Percentiles rank a stretch among this genome's conserved stretches.
Evolutionary conservation across 768 basidiomycete species (phyloP).

Genomic region (Suillus tomentosus): DNA sequence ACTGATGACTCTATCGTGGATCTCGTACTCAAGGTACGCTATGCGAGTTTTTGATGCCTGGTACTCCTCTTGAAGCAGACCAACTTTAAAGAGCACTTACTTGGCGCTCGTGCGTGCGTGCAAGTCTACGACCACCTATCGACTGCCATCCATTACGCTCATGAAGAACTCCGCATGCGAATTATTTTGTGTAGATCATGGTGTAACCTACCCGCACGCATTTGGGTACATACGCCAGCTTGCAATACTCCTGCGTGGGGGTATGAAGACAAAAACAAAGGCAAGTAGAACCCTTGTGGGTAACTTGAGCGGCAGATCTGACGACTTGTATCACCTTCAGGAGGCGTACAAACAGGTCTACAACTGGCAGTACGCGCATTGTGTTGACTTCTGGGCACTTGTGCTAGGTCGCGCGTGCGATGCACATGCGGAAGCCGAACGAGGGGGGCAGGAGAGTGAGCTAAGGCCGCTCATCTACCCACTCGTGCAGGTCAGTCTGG

Average conservation of each 20-base stretch:
- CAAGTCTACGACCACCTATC: constrained; percentile 84
- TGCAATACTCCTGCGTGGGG: constrained; percentile 88
- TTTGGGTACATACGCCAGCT: constrained; percentile 96
- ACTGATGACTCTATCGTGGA: constrained; percentile 83
- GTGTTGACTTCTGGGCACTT: constrained; percentile 93
- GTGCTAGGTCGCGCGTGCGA: constrained; percentile 85
- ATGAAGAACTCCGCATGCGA: constrained; percentile 99
- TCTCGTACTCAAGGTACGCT: constrained; percentile 81
- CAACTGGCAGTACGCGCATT: constrained; percentile 98
- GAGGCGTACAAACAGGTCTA: constrained; percentile 94
- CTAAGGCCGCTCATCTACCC: constrained; percentile 92
- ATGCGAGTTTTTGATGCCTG: constrained; percentile 16
- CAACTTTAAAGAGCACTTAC: constrained; percentile 72
- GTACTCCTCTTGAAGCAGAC: background rate
- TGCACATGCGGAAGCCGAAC: constrained; percentile 50
- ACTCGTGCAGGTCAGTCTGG: constrained; percentile 90
- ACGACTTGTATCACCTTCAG: constrained; percentile 37
- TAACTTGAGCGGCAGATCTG: background rate
- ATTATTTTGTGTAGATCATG: constrained; percentile 78
- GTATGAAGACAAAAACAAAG: constrained; percentile 88
- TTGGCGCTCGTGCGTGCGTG: constrained; percentile 80
- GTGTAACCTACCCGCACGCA: constrained; percentile 85
- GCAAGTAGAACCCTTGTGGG: constrained; percentile 37
- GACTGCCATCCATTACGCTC: constrained; percentile 87
- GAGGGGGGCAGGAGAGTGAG: constrained; percentile 66